These are phyloP conservation scores for Saturnispora besseyi DNA, from an alignment of 805 yeast genomes.

Conservation along the genomic window DNA sequence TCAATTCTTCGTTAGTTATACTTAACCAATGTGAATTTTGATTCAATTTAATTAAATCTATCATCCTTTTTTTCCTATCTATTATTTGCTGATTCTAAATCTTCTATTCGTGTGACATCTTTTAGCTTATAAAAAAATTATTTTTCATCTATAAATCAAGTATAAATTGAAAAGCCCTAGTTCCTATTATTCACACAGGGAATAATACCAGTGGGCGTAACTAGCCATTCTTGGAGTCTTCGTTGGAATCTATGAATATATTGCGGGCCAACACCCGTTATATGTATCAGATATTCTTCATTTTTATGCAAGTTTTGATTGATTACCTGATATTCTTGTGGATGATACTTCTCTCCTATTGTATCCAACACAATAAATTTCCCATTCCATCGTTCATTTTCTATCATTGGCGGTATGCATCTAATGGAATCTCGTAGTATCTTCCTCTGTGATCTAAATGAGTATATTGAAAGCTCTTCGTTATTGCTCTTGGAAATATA, in stretches of 20 bases:
- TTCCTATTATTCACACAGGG: slow-evolving; percentile 18
- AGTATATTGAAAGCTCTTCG: slow-evolving; percentile 1
- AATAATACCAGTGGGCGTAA: slow-evolving; percentile 26
- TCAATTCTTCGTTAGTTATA: neutral
- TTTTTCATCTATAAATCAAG: neutral
- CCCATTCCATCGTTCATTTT: slow-evolving; percentile 30
- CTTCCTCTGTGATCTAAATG: slow-evolving; percentile 21
- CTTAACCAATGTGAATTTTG: neutral
- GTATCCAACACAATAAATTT: slow-evolving; percentile 23
- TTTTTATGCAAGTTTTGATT: slow-evolving; percentile 8
- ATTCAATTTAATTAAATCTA: neutral
- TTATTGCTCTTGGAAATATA: slow-evolving; percentile 7
- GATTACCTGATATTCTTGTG: slow-evolving; percentile 6
- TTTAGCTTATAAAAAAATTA: neutral
- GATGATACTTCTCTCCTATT: slow-evolving; percentile 8
- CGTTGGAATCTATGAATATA: slow-evolving; percentile 15
- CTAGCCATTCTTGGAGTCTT: slow-evolving; percentile 27
- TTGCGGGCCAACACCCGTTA: slow-evolving; percentile 7
- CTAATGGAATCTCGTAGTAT: slow-evolving; percentile 26
- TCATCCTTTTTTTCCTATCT: neutral
- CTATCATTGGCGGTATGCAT: slow-evolving; percentile 27
- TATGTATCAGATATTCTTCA: slow-evolving; percentile 10
- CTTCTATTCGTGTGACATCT: slow-evolving; percentile 1
- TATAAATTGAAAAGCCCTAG: neutral
- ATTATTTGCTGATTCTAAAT: neutral